phyloP scores from a whole-genome alignment of 495 filamentous ascomycete species.

The Tuber borchii region DNA sequence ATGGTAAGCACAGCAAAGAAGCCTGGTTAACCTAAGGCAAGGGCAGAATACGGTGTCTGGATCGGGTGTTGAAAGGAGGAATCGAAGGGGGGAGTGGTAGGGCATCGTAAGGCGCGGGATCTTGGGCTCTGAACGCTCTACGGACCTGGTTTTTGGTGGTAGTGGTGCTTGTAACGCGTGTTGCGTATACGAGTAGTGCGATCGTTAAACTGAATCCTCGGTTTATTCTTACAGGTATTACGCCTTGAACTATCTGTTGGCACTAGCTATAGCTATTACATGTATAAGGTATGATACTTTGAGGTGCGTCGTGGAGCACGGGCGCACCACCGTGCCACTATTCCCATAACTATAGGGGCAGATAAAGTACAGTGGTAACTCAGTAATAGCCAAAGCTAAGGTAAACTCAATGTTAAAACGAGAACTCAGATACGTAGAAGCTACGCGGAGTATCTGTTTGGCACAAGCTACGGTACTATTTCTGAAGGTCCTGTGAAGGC shows the following conservation, averaged over 20 bases:
- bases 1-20: not conserved
- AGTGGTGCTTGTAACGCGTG: not conserved
- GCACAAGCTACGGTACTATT: not conserved
- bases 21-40: not conserved
- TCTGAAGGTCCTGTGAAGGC: not conserved
- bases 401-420: not conserved
- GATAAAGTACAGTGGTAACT: not conserved
- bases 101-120: not conserved
- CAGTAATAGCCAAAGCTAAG: not conserved
- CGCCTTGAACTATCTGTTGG: too few species aligned
- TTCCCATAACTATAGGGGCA: too few species aligned
- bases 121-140: not conserved
- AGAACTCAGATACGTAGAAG: not conserved
- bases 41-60: not conserved
- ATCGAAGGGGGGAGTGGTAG: too few species aligned
- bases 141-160: not conserved
- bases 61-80: not conserved
- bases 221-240: not conserved
- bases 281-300: too few species aligned
- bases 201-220: not conserved
- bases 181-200: not conserved
- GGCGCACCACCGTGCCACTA: too few species aligned
- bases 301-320: too few species aligned
- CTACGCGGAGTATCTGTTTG: not conserved
- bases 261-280: too few species aligned